These are phyloP conservation scores for Hanseniaspora lindneri DNA, from an alignment of 805 yeast genomes.

Conservation along the genomic window DNA sequence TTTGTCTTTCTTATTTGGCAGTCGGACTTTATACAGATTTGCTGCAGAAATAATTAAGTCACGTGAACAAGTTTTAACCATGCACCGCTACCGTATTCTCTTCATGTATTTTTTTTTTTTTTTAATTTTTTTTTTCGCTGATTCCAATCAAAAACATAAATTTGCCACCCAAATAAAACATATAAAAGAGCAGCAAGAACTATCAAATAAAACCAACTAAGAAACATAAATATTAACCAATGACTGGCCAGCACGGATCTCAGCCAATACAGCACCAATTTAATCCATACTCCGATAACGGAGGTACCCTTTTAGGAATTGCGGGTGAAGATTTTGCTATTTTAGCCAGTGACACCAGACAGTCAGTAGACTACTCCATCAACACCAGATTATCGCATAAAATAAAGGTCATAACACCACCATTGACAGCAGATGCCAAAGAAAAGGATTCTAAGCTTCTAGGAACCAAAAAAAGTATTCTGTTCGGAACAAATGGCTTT, in stretches of 20 bases:
- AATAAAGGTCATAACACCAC: conserved; percentile 10
- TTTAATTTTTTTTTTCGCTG: no score
- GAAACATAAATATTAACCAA: no score
- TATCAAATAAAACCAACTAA: no score
- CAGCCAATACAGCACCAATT: conserved; percentile 80
- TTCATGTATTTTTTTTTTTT: no score
- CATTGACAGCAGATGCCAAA: background rate
- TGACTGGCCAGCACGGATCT: conserved; percentile 10
- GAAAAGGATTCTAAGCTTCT: conserved; percentile 77
- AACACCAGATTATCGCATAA: conserved; percentile 48
- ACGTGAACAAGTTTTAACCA: no score
- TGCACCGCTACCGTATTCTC: no score
- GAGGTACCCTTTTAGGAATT: conserved; percentile 94
- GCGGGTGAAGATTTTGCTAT: conserved; percentile 97
- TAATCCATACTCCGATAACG: conserved; percentile 88
- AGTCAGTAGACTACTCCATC: conserved; percentile 83
- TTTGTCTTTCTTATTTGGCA: no score
- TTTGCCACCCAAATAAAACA: conserved; percentile 1
- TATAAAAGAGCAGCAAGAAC: no score
- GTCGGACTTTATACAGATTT: no score
- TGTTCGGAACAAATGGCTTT: conserved; percentile 89
- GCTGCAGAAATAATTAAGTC: no score
- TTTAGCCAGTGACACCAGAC: conserved; percentile 97
- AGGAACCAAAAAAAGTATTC: conserved; percentile 74
- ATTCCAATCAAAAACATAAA: no score